Evolutionary conservation across 164 flowering plant species (phyloP), one percentile per base, ranked within the genome.

Genomic region (Nymphaea colorata): DNA sequence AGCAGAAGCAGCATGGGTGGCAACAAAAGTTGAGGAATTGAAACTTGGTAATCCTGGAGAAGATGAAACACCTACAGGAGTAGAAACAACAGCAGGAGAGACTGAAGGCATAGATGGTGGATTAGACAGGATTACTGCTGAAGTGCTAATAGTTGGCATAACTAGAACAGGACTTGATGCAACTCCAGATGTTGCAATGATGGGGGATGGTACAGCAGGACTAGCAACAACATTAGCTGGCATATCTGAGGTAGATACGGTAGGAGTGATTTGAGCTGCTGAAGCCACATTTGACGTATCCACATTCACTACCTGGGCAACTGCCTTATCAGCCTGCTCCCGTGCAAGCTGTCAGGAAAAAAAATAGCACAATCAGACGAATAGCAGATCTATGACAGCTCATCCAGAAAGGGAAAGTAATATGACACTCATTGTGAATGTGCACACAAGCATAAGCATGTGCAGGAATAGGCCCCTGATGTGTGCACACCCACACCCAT

Each of bases 271-370:
- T 14, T 80, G 59, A 8, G 70, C 69, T 67, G 70, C 67, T 53
- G 78, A 44, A 68, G 69, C 41, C 14, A 61, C 64, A 61, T 47
- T 41, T 36, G 69, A 72, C 17, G 61, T 5, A 64, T 83, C 91
- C 41, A 80, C 61, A n/a, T 70, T 82, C 42, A 70, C 57, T 59
- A 71, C 80, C 72, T 82, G 83, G 70, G 68, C 72, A 72, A 71
- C 75, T 66, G 75, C 79, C 66, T 72, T 81, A 61, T 88, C 85
- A 45, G 97, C 90, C 66, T 81, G 89, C 75, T 94, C 97, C 45
- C 98, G 93, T 71, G 97, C 98, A 79, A 94, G 70, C 98, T 94
- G 82, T 63, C 67, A 62, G 42, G 12, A 61, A 17, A 17, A 17
- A 61, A 61, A 17, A 17, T 17, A 17, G 64, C 64, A 61, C 25